Conservation (phyloP, 1,284 basidiomycete genomes). For the Amylostereum chailletii region DNA sequence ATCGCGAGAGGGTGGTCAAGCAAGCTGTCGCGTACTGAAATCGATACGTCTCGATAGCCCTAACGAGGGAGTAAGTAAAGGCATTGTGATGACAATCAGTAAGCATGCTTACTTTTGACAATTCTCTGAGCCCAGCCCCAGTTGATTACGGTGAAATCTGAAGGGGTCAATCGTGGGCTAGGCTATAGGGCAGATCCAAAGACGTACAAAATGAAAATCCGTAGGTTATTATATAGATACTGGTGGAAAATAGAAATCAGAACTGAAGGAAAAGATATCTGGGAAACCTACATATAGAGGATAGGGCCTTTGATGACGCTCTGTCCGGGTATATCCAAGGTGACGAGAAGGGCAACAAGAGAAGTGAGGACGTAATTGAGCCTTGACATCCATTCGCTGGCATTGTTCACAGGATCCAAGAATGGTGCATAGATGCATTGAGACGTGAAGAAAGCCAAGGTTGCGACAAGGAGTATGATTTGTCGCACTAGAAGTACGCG, state of each 20-base stretch:
- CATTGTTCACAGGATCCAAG: constrained; percentile 66
- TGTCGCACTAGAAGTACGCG: constrained; percentile 57
- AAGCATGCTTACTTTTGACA: constrained; percentile 43
- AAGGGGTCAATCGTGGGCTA: constrained; percentile 3
- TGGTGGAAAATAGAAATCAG: constrained; percentile 16
- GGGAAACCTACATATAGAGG: constrained; percentile 47
- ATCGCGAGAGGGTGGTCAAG: neutral
- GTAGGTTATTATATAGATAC: constrained; percentile 62
- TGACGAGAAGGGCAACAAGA: constrained; percentile 50
- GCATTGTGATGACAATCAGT: neutral
- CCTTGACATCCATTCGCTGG: constrained; percentile 68
- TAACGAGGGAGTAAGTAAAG: constrained; percentile 19
- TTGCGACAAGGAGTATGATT: constrained; percentile 50
- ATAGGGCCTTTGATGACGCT: constrained; percentile 47
- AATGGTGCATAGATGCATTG: constrained; percentile 63
- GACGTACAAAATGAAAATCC: constrained; percentile 51
- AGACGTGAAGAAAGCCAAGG: constrained; percentile 49
- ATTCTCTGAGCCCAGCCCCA: constrained; percentile 37
- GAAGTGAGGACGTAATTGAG: constrained; percentile 64
- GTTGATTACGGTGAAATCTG: constrained; percentile 62
- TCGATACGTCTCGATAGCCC: constrained; percentile 59
- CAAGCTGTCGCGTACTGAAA: constrained; percentile 45
- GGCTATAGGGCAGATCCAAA: neutral
- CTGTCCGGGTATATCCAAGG: constrained; percentile 46
- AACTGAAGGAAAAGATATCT: constrained; percentile 1